phyloP scores from a whole-genome alignment of 2,329 filamentous ascomycete genomes.

The Tolypocladium amazonense region DNA sequence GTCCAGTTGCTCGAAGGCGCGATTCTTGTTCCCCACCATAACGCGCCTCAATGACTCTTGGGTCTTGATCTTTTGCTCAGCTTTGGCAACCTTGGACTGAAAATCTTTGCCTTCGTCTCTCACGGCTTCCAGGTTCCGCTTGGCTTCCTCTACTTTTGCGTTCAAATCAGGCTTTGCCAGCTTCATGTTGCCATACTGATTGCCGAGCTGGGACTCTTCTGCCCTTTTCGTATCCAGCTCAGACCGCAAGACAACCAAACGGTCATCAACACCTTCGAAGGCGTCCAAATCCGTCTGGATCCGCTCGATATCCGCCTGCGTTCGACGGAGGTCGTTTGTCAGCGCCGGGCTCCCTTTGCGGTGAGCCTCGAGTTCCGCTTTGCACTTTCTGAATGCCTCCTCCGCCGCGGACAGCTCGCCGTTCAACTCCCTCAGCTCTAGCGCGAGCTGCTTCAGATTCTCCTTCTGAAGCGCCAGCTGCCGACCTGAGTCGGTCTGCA shows the following conservation, averaged over 20 bases:
- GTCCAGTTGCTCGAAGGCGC: conserved; percentile 40
- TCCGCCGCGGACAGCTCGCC: conserved; percentile 35
- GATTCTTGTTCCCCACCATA: conserved; percentile 52
- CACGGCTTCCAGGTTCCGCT: conserved; percentile 20
- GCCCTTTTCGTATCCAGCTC: conserved; percentile 45
- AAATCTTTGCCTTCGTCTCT: conserved; percentile 27
- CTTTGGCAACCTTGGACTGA: conserved; percentile 41
- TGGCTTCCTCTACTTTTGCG: conserved; percentile 27
- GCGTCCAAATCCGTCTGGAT: conserved; percentile 50
- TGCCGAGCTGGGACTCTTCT: conserved; percentile 37
- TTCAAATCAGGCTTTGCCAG: conserved; percentile 39
- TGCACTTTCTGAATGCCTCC: conserved; percentile 36
- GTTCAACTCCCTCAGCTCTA: conserved; percentile 42
- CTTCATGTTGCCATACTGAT: conserved; percentile 41
- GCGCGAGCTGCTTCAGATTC: conserved; percentile 39
- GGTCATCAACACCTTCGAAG: conserved; percentile 57
- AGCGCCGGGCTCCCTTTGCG: conserved; percentile 25
- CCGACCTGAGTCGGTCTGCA: conserved; percentile 65
- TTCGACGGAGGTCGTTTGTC: conserved; percentile 43
- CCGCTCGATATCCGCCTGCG: conserved; percentile 45
- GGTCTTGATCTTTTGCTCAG: conserved; percentile 39
- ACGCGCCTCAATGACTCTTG: conserved; percentile 38
- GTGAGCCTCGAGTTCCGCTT: conserved; percentile 34
- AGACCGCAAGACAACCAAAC: conserved; percentile 46
- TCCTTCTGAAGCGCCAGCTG: conserved; percentile 48